Evolutionary conservation across 2,329 filamentous ascomycete genomes (phyloP).

Genomic region (Paecilomyces sp.): DNA sequence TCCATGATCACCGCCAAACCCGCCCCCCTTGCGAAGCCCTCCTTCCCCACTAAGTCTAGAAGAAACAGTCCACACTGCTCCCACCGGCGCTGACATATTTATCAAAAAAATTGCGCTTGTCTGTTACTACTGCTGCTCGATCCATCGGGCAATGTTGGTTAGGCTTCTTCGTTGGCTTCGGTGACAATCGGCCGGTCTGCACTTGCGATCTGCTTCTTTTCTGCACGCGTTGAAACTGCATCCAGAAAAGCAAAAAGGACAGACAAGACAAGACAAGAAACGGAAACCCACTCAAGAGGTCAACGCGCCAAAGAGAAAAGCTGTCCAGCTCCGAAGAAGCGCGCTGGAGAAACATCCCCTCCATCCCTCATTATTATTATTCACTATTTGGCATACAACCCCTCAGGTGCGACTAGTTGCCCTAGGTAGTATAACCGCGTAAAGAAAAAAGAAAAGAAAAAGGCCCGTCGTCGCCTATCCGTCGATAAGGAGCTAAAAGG

Average conservation of each 20-base stretch:
- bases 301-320: background rate
- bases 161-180: background rate
- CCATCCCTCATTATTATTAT: background rate
- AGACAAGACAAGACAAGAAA: no score
- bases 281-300: background rate
- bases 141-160: background rate
- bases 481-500: background rate
- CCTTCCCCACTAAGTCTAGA: background rate
- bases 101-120: background rate
- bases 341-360: background rate
- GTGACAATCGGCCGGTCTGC: background rate
- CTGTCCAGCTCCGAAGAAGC: background rate
- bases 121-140: background rate
- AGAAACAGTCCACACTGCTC: background rate
- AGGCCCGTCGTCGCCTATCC: background rate
- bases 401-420: background rate
- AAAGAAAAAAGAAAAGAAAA: background rate
- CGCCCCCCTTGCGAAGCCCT: background rate
- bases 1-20: background rate
- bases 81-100: background rate
- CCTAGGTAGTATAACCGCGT: background rate
- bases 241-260: background rate
- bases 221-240: background rate
- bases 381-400: background rate
- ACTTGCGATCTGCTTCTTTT: background rate